Evolutionary conservation across 805 yeast genomes (phyloP), one percentile per base, ranked within the genome.

Genomic region (Brettanomyces custersianus): DNA sequence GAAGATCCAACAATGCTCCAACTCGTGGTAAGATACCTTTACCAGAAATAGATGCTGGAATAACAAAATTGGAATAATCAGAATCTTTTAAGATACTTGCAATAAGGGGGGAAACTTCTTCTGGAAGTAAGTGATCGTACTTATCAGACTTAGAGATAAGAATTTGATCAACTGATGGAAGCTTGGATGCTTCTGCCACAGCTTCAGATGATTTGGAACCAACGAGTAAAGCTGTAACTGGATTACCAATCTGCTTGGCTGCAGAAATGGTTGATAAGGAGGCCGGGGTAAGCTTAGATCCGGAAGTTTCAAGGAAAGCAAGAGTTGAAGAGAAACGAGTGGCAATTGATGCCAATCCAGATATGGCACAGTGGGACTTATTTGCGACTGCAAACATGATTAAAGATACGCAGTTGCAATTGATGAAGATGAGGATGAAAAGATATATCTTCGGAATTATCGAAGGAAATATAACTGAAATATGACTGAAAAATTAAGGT

Each of bases 11-110:
- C 38, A 81, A 51, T 1, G 96, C 96, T 23, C 85, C 94, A 17
- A 82, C 68, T 45, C 97, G 71, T 27, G 98, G 97, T 33, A 92
- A 62, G 22, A 88, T 63, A 41, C 80, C 80, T 58, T 88, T 87
- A 34, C 96, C 96, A 17, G 80, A 79, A 1, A 95, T 76, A n/a
- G 94, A 77, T 27, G 90, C 83, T 4, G 94, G 74, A 10, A 80
- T 74, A 15, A 90, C 63, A 40, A 92, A 77, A 56, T 87, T 94
- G 12, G 82, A 72, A 22, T 30, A 26, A n/a, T 39, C 35, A 16
- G 38, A 25, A 26, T 37, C 40, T 36, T 43, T 58, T 34, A 79
- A 55, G 29, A 73, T 49, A 41, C 67, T 59, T 43, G 66, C 64
- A 48, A 75, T 39, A 37, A 86, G 61, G n/a, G 92, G 87, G 5